These are phyloP conservation scores for Trapa bicornis DNA, from an alignment of 345 rosid species.

Conservation along the genomic window DNA sequence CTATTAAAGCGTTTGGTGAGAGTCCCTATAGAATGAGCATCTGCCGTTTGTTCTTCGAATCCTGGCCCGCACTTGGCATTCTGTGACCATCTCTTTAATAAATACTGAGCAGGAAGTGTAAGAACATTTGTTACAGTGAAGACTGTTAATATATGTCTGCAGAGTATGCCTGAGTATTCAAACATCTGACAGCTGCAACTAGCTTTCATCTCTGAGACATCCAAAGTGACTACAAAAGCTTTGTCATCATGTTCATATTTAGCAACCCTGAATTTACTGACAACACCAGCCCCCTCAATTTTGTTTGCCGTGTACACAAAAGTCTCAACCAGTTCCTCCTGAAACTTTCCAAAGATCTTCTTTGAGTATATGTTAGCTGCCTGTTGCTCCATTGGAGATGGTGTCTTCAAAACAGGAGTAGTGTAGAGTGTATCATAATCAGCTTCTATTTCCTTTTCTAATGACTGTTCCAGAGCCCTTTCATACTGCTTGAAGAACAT, in stretches of 20 bases:
- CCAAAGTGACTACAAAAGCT: constrained; percentile 35
- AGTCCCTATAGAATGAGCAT: constrained; percentile 24
- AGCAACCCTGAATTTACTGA: constrained; percentile 40
- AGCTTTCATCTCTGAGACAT: constrained; percentile 34
- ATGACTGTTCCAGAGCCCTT: constrained; percentile 41
- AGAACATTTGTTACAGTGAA: constrained; percentile 58
- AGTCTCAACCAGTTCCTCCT: constrained; percentile 63
- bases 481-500: constrained; percentile 50
- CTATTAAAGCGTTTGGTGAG: constrained; percentile 43
- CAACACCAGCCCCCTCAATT: constrained; percentile 36
- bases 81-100: constrained; percentile 51
- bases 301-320: constrained; percentile 54
- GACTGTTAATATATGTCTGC: constrained; percentile 54
- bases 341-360: constrained; percentile 49
- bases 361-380: constrained; percentile 51
- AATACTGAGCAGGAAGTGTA: constrained; percentile 45
- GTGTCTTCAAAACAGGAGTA: constrained; percentile 40
- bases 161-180: constrained; percentile 52
- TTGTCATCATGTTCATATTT: constrained; percentile 52
- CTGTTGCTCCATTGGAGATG: constrained; percentile 67
- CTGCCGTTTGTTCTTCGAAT: constrained; percentile 25
- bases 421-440: constrained; percentile 48
- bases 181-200: constrained; percentile 63
- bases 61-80: constrained; percentile 41
- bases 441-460: constrained; percentile 55